Evolutionary conservation across 352 stramenopile species (phyloP), one percentile per base, ranked within the genome.

Genomic region (Pythium brachiatum): DNA sequence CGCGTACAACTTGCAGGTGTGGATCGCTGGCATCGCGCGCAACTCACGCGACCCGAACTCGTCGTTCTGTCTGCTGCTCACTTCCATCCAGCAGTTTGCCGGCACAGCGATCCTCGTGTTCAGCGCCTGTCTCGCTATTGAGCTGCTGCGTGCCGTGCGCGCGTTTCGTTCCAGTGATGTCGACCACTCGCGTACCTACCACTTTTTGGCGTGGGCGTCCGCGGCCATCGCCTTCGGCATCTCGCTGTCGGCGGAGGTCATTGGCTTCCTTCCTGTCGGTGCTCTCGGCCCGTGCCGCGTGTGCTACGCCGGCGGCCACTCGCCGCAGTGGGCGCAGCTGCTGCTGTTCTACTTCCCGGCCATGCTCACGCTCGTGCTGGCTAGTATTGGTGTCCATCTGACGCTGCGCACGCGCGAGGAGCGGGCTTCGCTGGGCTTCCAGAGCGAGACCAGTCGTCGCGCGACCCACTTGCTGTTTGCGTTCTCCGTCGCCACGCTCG

Each of bases 251-350:
- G 85, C 73, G 1, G 75, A 79, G 27, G 77, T 88, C 13, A 78
- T 93, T 48, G 84, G 84, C 29, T 90, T 89, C 56, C 50, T 91
- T 4, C 84, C 84, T 25, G 34, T 59, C 0, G 79, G 90, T 51
- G 65, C 71, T 13, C 70, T 86, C 20, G 81, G 82, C 0, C 81
- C 82, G 3, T 88, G 79, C 55, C 65, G 67, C 36, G 62, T 65
- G 32, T 74, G 67, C 62, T 74, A 63, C 50, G 58, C 58, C 18
- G 56, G 50, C 9, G 57, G 56, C 20, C 64, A 63, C 53, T 44
- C 56, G n/a, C 64, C 64, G 16, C 57, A 54, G 53, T 76, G 72
- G 69, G 67, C 65, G 4, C 68, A 66, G 21, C 26, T 79, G 18
- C 38, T 69, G 23, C 56, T 79, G n/a, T 79, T 76, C 47, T 75